Base-by-base conservation (phyloP, 768 basidiomycete species). In the Boletus sensibilis region DNA sequence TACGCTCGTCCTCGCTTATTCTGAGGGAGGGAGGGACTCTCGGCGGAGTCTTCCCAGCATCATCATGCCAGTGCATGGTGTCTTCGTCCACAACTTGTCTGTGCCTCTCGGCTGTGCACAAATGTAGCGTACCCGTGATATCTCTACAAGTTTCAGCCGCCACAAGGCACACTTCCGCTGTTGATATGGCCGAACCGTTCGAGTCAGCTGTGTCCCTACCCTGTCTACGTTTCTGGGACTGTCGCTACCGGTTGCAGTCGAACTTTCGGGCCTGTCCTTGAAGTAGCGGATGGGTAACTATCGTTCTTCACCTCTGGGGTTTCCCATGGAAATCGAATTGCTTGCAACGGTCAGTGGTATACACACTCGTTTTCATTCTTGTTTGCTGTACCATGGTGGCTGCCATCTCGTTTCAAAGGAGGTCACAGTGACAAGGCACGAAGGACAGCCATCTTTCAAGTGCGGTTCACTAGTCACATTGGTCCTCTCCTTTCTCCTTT, bases 31-130 rank as follows among this genome's bases (percentile, higher is more conserved):
- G 37, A 38, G 5, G 11, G 13, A 4, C 13, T 29, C 20, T 37
- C n/a, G 10, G 39, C 12, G 8, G 29, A n/a, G 27, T 43, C 29
- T 40, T 48, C 53, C 34, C 62, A 56, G 49, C 52, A 39, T 53
- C 60, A 62, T 40, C n/a, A 37, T 39, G 14, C 34, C 54, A 42
- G 43, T 60, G 25, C 50, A 39, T n/a, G 29, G 29, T 57, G 5
- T 39, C 41, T 49, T 33, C 38, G 16, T 40, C 14, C 35, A 31
- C 10, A 39, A 37, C 27, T 33, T 12, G n/a, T 33, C n/a, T 5
- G 47, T 37, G 31, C 40, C 40, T 49, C 25, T 43, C 38, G 31
- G 39, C 29, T 45, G 38, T 33, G 25, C 40, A 25, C 43, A 52
- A 44, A 47, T 23, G 39, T 38, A 38, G n/a, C 37, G 6, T 33